phyloP scores from a whole-genome alignment of 306 rosid species.

The Delonix regia region DNA sequence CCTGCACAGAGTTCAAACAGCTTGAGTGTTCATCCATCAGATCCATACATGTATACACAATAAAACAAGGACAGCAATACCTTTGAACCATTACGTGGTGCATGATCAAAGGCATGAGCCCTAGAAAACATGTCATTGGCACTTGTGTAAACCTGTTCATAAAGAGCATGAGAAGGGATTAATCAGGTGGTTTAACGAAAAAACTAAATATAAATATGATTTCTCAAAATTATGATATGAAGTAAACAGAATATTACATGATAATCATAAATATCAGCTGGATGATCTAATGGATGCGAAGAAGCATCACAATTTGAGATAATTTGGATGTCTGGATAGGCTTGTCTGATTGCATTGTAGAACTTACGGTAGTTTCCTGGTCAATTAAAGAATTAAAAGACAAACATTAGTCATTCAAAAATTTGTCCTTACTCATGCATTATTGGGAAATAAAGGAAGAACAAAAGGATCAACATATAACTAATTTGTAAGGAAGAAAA shows the following conservation, averaged over 20 bases:
- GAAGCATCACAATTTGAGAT: conserved; percentile 93
- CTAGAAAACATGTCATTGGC: conserved; percentile 73
- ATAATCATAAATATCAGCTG: conserved; percentile 86
- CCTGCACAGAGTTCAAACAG: conserved; percentile 51
- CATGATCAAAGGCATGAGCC: conserved; percentile 53
- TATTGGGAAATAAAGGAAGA: background rate
- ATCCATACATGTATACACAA: background rate
- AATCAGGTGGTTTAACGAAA: background rate
- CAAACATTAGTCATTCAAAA: background rate
- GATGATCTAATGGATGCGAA: conserved; percentile 70
- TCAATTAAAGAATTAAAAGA: conserved; percentile 28
- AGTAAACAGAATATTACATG: conserved; percentile 64
- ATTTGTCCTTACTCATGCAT: background rate
- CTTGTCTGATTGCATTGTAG: conserved; percentile 61
- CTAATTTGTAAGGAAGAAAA: background rate
- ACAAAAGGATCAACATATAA: background rate
- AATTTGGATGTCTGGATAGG: conserved; percentile 84
- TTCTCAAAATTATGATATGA: background rate
- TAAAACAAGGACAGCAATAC: background rate
- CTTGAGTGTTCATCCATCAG: conserved; percentile 9
- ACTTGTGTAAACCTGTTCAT: conserved; percentile 65
- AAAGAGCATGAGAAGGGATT: conserved; percentile 26
- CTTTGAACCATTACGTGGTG: conserved; percentile 65
- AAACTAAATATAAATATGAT: background rate
- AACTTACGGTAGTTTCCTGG: conserved; percentile 79